Percentiles rank a stretch among this genome's conserved stretches.
These are phyloP conservation scores for Salpingoeca rosetta DNA, from an alignment of 78 protist species.

Conservation along the genomic window DNA sequence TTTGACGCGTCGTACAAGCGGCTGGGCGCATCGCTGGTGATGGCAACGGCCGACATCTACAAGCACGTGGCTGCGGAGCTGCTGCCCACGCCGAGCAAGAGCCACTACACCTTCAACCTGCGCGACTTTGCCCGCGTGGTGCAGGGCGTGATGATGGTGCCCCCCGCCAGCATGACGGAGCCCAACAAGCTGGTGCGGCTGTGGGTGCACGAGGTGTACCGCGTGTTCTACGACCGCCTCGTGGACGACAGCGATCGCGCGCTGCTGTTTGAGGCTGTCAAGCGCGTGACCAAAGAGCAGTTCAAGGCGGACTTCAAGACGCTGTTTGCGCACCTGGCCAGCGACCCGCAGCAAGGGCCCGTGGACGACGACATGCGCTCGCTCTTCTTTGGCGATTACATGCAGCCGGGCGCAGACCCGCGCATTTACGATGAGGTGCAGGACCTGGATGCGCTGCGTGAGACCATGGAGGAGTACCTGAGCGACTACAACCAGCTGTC, in stretches of 20 bases:
- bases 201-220: conserved; percentile 33
- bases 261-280: conserved; percentile 17
- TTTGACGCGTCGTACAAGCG: not conserved
- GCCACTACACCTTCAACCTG: conserved; percentile 78
- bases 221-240: conserved; percentile 29
- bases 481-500: conserved; percentile 35
- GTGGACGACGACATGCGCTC: not conserved
- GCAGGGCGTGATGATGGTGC: conserved; percentile 45
- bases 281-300: not conserved
- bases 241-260: conserved; percentile 32
- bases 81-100: conserved; percentile 69
- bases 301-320: not conserved
- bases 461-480: not conserved
- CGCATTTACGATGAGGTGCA: conserved; percentile 20
- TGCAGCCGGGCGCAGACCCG: conserved; percentile 3
- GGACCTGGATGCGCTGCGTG: conserved; percentile 8
- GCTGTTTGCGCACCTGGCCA: not conserved
- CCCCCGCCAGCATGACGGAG: not conserved
- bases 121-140: conserved; percentile 67
- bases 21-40: not conserved
- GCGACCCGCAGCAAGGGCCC: not conserved
- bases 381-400: conserved; percentile 41
- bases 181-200: conserved; percentile 8
- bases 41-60: not conserved
- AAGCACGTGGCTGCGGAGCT: not conserved